Base-by-base conservation (phyloP, 1,284 basidiomycete genomes). In the Coniferiporia weirii region DNA sequence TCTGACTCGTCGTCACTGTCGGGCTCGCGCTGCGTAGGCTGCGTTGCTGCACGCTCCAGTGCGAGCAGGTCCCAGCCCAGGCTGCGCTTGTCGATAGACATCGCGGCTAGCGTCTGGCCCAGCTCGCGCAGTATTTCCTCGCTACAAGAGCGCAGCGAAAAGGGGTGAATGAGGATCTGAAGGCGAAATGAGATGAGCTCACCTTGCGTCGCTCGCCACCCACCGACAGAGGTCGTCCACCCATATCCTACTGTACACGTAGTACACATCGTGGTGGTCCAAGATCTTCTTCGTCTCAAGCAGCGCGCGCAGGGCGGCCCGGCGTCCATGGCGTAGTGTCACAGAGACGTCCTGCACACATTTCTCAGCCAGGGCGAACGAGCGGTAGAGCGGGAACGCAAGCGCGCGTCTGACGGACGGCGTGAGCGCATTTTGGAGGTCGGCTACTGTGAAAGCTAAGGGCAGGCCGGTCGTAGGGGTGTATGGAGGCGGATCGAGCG, bases 191-290 rank as follows among this genome's bases (percentile, higher is more conserved):
- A 19, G 4, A 20, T 13, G 35, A 7, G 70, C 76, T 64, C 64
- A 85, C 89, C 77, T 81, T 27, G 84, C 81, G 66, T 76, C 13
- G 78, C 74, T 66, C 88, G 85, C 43, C 17, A 80, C 74, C 89
- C 89, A 91, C 15, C 83, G 78, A 65, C 85, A 88, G 66, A 89
- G 85, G 67, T 91, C 90, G 64, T 91, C 85, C 45, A 91, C 64
- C 89, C 89, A 92, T 47, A 91, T 79, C 68, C 89, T 90, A 70
- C 82, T 85, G 70, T 91, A 92, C 22, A 91, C 76, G 69, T 90
- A 91, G 72, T 91, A 92, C 10, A 88, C 85, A 63, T 90, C 89
- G 65, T 91, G 88, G 65, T 81, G 83, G 66, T 91, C 89, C 60
- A 92, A 70, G 53, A 90, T 81, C 51, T 76, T 70, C 71, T 87